A percentile compares a stretch with the other conserved stretches of the same genome.
Conservation (phyloP, 768 basidiomycete genomes). For the Lactarius sp. region DNA sequence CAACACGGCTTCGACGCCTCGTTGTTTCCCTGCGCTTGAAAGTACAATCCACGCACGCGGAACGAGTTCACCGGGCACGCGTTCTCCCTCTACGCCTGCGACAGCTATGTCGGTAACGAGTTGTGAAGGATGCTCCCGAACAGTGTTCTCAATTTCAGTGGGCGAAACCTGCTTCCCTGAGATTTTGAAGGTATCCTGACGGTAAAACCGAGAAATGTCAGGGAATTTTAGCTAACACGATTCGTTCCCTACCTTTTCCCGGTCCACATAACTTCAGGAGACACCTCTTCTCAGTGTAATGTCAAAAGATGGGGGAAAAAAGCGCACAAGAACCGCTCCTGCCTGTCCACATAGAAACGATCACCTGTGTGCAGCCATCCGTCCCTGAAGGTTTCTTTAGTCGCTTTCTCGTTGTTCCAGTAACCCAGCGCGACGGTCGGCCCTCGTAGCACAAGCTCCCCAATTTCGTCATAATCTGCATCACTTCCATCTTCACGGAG, state of each 20-base stretch:
- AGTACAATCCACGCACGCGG: constrained; percentile 79
- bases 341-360: constrained; percentile 53
- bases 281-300: neutral
- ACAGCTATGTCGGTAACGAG: constrained; percentile 59
- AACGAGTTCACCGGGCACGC: constrained; percentile 65
- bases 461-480: constrained; percentile 51
- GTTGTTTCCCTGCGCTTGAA: constrained; percentile 46
- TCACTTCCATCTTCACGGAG: constrained; percentile 54
- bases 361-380: constrained; percentile 81
- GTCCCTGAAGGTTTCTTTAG: constrained; percentile 54
- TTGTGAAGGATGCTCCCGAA: constrained; percentile 53
- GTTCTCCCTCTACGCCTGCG: constrained; percentile 68
- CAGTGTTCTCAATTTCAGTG: constrained; percentile 64
- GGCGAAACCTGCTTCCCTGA: constrained; percentile 80
- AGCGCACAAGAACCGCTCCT: constrained; percentile 61
- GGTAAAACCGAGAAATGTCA: neutral
- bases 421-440: constrained; percentile 60
- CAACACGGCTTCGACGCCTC: constrained; percentile 39
- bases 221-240: neutral
- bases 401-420: constrained; percentile 65
- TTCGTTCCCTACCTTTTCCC: constrained; percentile 52
- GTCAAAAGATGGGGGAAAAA: too few species aligned
- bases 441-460: constrained; percentile 60
- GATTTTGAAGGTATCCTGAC: constrained; percentile 72
- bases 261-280: constrained; percentile 57